phyloP scores from a whole-genome alignment of 1,139 yeast species.

The Diutina sp. region DNA sequence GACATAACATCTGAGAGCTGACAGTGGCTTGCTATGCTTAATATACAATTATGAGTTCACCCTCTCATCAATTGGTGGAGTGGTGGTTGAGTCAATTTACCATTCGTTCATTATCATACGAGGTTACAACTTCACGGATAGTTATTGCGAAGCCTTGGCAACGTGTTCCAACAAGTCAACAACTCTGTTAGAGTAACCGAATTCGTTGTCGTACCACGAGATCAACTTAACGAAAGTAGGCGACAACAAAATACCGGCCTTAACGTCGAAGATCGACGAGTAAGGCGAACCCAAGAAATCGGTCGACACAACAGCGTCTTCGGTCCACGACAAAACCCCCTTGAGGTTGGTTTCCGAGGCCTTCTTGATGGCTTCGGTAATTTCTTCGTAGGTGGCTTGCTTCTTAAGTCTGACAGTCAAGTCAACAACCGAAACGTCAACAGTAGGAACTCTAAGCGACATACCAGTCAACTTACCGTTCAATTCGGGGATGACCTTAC shows the following conservation, averaged over 20 bases:
- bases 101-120: background rate
- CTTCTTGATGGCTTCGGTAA: conserved; percentile 57
- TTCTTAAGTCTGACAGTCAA: conserved; percentile 58
- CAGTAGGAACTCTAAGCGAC: conserved; percentile 79
- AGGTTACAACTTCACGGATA: background rate
- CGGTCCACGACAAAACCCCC: conserved; percentile 76
- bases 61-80: background rate
- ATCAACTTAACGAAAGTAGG: conserved; percentile 78
- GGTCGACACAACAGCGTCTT: conserved; percentile 76
- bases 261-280: conserved; percentile 76
- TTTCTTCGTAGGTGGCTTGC: conserved; percentile 63
- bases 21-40: too few relatives aligned
- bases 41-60: too few relatives aligned
- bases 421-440: conserved; percentile 73
- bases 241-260: conserved; percentile 75
- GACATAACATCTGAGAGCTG: too few relatives aligned
- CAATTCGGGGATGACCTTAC: conserved; percentile 79
- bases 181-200: conserved; percentile 87
- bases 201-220: conserved; percentile 87
- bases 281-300: conserved; percentile 69
- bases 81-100: background rate
- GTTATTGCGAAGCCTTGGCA: conserved; percentile 27
- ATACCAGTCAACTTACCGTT: conserved; percentile 80
- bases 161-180: conserved; percentile 72
- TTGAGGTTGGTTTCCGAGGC: conserved; percentile 59